phyloP scores from a whole-genome alignment of 2,329 filamentous ascomycete genomes.

The Cladophialophora psammophila region DNA sequence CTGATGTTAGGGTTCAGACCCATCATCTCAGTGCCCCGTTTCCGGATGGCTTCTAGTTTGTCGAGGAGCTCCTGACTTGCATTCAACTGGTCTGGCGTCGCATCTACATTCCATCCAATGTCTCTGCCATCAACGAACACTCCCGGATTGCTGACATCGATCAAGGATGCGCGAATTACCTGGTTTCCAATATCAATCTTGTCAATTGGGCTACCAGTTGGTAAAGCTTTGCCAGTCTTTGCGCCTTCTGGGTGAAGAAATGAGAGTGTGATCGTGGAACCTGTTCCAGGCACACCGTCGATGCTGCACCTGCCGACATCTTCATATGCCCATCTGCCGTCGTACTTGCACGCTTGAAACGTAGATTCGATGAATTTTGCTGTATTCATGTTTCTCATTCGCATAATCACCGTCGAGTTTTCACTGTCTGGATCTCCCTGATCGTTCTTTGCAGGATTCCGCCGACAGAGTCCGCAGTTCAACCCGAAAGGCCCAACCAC shows the following conservation, averaged over 20 bases:
- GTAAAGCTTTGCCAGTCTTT: conserved; percentile 67
- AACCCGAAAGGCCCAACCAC: conserved; percentile 70
- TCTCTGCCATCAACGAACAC: conserved; percentile 66
- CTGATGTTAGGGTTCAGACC: conserved; percentile 59
- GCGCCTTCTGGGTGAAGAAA: conserved; percentile 70
- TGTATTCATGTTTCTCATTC: conserved; percentile 76
- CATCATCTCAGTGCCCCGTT: conserved; percentile 66
- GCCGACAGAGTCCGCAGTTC: conserved; percentile 24
- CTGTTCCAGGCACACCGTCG: conserved; percentile 68
- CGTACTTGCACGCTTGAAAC: conserved; percentile 56
- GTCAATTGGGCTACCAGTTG: conserved; percentile 65
- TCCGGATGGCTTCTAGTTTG: conserved; percentile 64
- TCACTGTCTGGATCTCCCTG: neutral
- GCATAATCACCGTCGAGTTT: conserved; percentile 55
- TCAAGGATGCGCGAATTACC: conserved; percentile 61
- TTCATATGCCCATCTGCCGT: conserved; percentile 40
- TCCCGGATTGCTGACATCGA: conserved; percentile 70
- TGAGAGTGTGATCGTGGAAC: conserved; percentile 64
- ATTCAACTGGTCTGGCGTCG: conserved; percentile 64
- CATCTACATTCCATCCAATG: conserved; percentile 58
- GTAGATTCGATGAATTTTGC: conserved; percentile 66
- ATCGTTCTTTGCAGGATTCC: neutral
- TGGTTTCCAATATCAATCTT: conserved; percentile 48
- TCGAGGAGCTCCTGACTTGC: conserved; percentile 52
- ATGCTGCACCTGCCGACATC: conserved; percentile 64